Percentiles rank a stretch among this genome's conserved stretches.
These are phyloP conservation scores for Phaeosphaeriaceae sp. DNA, from an alignment of 2,329 filamentous ascomycete species.

Conservation along the genomic window DNA sequence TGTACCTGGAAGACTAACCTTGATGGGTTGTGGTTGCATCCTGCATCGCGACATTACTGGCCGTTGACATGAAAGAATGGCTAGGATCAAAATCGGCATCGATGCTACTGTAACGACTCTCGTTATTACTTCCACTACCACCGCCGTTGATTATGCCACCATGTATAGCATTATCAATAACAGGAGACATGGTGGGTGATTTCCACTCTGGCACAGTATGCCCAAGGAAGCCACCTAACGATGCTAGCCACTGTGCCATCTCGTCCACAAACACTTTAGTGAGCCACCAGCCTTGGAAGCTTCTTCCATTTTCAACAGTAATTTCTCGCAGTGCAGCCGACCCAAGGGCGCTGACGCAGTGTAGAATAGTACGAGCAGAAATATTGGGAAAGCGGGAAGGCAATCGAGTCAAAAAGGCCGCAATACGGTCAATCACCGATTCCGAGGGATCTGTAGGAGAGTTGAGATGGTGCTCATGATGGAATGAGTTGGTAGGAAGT, in stretches of 20 bases:
- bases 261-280: slow-evolving; percentile 96
- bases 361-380: slow-evolving; percentile 73
- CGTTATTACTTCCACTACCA: slow-evolving; percentile 47
- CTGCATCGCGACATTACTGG: slow-evolving; percentile 32
- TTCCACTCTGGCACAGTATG: slow-evolving; percentile 47
- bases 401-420: slow-evolving; percentile 72
- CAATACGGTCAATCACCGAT: slow-evolving; percentile 78
- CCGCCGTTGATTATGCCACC: slow-evolving; percentile 39
- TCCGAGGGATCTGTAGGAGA: slow-evolving; percentile 37
- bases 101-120: slow-evolving; percentile 48
- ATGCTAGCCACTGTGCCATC: slow-evolving; percentile 88
- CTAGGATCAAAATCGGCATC: slow-evolving; percentile 45
- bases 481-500: slow-evolving; percentile 62
- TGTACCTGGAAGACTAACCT: slow-evolving; percentile 34
- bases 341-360: slow-evolving; percentile 76
- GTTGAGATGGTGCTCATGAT: slow-evolving; percentile 36
- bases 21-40: slow-evolving; percentile 30
- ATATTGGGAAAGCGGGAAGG: slow-evolving; percentile 76
- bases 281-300: slow-evolving; percentile 92
- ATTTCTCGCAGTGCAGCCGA: slow-evolving; percentile 81
- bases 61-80: slow-evolving; percentile 41
- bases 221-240: slow-evolving; percentile 86
- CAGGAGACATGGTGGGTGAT: slow-evolving; percentile 33
- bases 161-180: slow-evolving; percentile 39
- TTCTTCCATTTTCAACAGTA: slow-evolving; percentile 77